Base-by-base conservation (phyloP, 2,329 filamentous ascomycete species). In the Fusarium pilosicola region DNA sequence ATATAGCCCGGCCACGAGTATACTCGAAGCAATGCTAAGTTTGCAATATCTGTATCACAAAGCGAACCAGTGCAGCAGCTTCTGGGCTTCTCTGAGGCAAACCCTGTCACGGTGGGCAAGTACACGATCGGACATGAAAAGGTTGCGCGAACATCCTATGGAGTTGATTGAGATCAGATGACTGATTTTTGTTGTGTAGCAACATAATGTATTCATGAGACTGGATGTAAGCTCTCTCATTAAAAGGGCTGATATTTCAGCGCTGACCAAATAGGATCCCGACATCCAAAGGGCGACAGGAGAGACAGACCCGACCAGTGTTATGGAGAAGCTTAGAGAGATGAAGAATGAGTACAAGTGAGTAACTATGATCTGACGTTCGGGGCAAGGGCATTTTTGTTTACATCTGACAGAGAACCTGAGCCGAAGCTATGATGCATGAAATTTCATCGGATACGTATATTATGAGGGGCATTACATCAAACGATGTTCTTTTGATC, bases 131-230 rank as follows among this genome's bases (percentile, higher is more conserved):
- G 38, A 12, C 17, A 45, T 30, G 54, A 56, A 45, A 56, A 56
- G 54, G 38, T 56, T 2, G 28, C 2, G 8, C 22, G 14, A 6
- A 56, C 24, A 2, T 15, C 7, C 10, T 4, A 18, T 5, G 15
- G 15, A 1, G 0, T 45, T 45, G 1, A 15, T 24, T 6, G 1
- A 12, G 1, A 17, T 5, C 3, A 12, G 2, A 15, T 28, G 4
- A 32, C 26, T 32, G 3, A 56, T 7, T 1, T 56, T 9, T 14
- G 9, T 9, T 45, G 3, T 45, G 15, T 22, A 56, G 54, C 28
- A 12, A 22, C 54, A 56, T 6, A 56, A 56, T 2, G 17, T 56
- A 2, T 56, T 56, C 9, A 56, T 56, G 54, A 56, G 28, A 20
- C 17, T 45, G 1, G 17, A 45, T 26, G 38, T 45, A 45, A 22